Evolutionary conservation across 2,329 filamentous ascomycete genomes (phyloP).

Genomic region (Botrytis fragariae): DNA sequence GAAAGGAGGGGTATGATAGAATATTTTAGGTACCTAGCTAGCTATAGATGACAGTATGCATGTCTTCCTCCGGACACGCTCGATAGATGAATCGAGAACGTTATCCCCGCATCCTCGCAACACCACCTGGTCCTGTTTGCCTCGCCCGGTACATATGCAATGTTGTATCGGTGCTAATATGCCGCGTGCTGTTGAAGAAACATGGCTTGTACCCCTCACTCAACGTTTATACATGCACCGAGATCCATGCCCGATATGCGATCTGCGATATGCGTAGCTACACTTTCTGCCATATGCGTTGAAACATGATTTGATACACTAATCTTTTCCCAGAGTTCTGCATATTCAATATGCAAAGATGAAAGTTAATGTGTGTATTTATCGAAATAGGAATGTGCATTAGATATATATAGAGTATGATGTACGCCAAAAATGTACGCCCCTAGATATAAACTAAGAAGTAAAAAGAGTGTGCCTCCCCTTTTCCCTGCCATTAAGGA

Average conservation of each 20-base stretch:
- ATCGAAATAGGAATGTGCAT: background rate
- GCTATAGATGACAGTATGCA: too few relatives aligned
- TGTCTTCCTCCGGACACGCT: too few relatives aligned
- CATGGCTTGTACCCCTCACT: background rate
- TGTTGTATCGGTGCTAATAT: background rate
- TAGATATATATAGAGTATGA: background rate
- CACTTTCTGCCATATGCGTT: background rate
- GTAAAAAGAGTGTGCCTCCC: background rate
- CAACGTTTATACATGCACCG: background rate
- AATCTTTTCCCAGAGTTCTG: background rate
- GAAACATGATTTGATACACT: background rate
- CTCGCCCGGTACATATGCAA: too few relatives aligned
- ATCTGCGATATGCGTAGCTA: background rate
- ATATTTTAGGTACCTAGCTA: too few relatives aligned
- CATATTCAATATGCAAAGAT: background rate
- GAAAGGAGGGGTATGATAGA: too few relatives aligned
- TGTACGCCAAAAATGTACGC: background rate
- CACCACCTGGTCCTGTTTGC: background rate
- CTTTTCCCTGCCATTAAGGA: background rate
- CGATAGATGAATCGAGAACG: too few relatives aligned
- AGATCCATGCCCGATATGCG: background rate
- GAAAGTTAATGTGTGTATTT: background rate
- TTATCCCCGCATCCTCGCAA: background rate
- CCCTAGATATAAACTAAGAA: background rate
- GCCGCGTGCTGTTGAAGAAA: background rate